phyloP scores from a whole-genome alignment of 1,139 yeast genomes.

The Wickerhamomyces sp. region DNA sequence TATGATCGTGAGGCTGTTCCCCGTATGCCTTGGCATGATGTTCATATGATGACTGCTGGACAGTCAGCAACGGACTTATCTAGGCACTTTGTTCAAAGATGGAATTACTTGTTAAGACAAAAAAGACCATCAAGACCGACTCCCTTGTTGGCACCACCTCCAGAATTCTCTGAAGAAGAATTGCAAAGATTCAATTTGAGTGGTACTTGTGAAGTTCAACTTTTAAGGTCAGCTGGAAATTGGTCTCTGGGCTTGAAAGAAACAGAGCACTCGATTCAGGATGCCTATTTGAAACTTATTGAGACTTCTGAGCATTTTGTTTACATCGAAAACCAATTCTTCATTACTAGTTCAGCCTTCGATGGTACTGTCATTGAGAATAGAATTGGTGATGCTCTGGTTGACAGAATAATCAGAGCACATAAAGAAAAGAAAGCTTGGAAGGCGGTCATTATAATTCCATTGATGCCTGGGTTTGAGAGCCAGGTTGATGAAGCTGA shows the following conservation, averaged over 20 bases:
- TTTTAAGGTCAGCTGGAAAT: constrained; percentile 79
- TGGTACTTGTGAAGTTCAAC: constrained; percentile 91
- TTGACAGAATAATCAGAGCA: constrained; percentile 88
- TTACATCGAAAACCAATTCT: constrained; percentile 92
- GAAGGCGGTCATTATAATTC: constrained; percentile 89
- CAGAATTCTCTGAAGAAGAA: constrained; percentile 76
- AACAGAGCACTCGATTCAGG: constrained; percentile 86
- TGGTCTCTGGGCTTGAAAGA: constrained; percentile 91
- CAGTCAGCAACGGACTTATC: constrained; percentile 90
- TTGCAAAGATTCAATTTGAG: constrained; percentile 36
- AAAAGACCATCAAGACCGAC: constrained; percentile 93
- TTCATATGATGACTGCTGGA: constrained; percentile 95
- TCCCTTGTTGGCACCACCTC: constrained; percentile 88
- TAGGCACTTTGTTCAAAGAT: constrained; percentile 93
- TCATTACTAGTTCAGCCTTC: constrained; percentile 79
- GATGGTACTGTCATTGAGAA: constrained; percentile 86
- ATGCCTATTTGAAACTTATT: constrained; percentile 85
- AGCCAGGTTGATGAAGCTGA: constrained; percentile 91
- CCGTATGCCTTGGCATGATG: constrained; percentile 99
- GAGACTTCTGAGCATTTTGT: constrained; percentile 91
- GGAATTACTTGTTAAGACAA: constrained; percentile 91
- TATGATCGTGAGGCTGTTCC: constrained; percentile 79
- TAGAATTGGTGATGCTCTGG: constrained; percentile 92
- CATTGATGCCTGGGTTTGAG: constrained; percentile 97
- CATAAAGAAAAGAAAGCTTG: constrained; percentile 71